Evolutionary conservation across 2,329 filamentous ascomycete species (phyloP), one percentile per base, ranked within the genome.

Genomic region (Microsporum ferrugineum): DNA sequence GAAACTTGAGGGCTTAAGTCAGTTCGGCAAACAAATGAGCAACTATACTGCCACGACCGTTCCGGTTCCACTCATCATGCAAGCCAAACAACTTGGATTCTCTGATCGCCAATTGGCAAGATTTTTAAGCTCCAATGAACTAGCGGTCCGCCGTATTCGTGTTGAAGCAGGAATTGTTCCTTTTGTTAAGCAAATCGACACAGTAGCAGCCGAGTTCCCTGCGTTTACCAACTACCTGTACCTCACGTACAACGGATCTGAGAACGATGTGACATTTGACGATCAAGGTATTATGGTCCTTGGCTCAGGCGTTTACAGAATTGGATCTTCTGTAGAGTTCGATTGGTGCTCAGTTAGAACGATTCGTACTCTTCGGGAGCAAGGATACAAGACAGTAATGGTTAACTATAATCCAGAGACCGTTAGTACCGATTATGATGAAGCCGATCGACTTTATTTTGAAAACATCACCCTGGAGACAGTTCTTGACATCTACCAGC

Each of bases 291-390:
- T 96, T 63, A 96, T 97, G 91, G 92, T 99, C 6, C 81, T 97
- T 34, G 92, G 92, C 12, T 96, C 91, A 36, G 92, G 92, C 75
- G 91, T 96, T 7, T 97, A 97, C 80, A 85, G 94, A 63, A 99
- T 99, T 66, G 94, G 94, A 66, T 96, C 91, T 0, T 96, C 92
- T 0, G 94, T 99, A 62, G 94, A 99, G 72, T 99, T 99, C 74
- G 94, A 99, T 75, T 99, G 94, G 94, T 97, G 94, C 74, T 96
- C 94, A 3, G 94, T 99, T 33, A 83, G 92, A 63, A 90, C 94
- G 4, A 95, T 97, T 64, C 86, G 92, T 65, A 97, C 94, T 1
- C 82, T 99, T 5, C 85, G 94, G 58, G 84, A 89, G 66, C 83
- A 86, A 63, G 88, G 88, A 1, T 85, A 87, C 79, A 97, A 97